Base-by-base conservation (phyloP, 1,284 basidiomycete species). In the Pseudozyma pruni region DNA sequence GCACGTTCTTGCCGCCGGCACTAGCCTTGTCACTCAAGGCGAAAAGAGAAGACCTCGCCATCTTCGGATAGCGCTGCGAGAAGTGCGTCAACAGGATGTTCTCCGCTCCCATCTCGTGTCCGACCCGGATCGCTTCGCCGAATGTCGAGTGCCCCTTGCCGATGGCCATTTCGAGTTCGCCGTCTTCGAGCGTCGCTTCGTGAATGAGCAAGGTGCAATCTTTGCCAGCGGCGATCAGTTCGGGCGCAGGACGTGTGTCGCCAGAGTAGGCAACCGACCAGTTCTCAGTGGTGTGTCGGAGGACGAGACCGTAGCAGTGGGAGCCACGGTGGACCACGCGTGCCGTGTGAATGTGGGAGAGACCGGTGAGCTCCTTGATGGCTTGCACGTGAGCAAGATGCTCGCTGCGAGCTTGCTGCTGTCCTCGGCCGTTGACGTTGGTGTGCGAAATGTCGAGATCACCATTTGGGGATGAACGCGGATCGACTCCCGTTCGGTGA, bases 21-120 rank as follows among this genome's bases (percentile, higher is more conserved):
- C 19, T 27, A 10, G 33, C 38, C 25, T 52, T 32, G 32, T 47
- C 52, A 39, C 46, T 45, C 48, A 51, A 37, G 2, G 53, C 58
- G 19, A 51, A 60, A 20, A 56, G 55, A 37, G 57, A 52, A 23
- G 41, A 85, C 38, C 86, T 86, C 1, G 92, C 91, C 76, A 94
- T 85, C 77, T 92, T 93, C 13, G 94, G 93, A 83, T 96, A 96
- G 11, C 94, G 89, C 53, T 92, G 91, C 11, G 93, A 96, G 83
- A 98, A 98, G 83, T 98, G 94, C 2, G 94, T 98, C 22, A 98
- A 86, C 32, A 98, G 86, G 22, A 92, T 86, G 71, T 92, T 89
- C 55, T 88, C 84, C 0, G 93, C 93, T 8, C 87, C 85, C 92
- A 95, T 94, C 42, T 66, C 37, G n/a, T 52, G 50, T 2, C 89